These are phyloP conservation scores for Chaetoceros muelleri DNA, from an alignment of 108 stramenopile species.

Conservation along the genomic window DNA sequence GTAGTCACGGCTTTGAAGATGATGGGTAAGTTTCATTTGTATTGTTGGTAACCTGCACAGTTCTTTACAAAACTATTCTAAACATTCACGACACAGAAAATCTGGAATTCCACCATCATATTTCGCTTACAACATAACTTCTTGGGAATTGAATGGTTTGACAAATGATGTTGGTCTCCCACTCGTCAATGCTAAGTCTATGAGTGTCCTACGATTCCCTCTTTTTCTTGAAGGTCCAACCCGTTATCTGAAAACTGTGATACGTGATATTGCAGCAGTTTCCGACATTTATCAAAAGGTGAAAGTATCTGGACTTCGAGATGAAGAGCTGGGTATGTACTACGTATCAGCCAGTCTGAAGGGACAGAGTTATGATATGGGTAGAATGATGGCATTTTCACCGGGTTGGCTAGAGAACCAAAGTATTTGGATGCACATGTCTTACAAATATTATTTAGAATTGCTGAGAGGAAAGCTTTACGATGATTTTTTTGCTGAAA, in stretches of 20 bases:
- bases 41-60: neutral
- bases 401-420: constrained; percentile 97
- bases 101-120: constrained; percentile 77
- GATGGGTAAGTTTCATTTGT: constrained; percentile 23
- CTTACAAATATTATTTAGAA: constrained; percentile 93
- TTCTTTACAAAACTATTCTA: neutral
- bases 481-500: constrained; percentile 84
- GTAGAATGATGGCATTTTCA: constrained; percentile 92
- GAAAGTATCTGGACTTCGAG: constrained; percentile 75
- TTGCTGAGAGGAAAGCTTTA: constrained; percentile 90
- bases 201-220: constrained; percentile 82
- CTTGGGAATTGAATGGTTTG: constrained; percentile 45
- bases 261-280: constrained; percentile 59
- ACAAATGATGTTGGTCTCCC: constrained; percentile 59
- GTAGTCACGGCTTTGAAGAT: constrained; percentile 67
- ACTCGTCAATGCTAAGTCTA: constrained; percentile 63
- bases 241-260: constrained; percentile 89
- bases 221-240: constrained; percentile 92
- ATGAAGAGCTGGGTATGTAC: constrained; percentile 80
- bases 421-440: constrained; percentile 97
- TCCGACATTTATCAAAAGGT: constrained; percentile 74
- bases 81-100: no score
- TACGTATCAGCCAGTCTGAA: constrained; percentile 78
- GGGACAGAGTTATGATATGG: constrained; percentile 90
- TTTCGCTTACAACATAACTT: constrained; percentile 77